Percentiles rank a stretch among this genome's conserved stretches.
Evolutionary conservation across 495 filamentous ascomycete species (phyloP).

Genomic region (Rhypophila decipiens): DNA sequence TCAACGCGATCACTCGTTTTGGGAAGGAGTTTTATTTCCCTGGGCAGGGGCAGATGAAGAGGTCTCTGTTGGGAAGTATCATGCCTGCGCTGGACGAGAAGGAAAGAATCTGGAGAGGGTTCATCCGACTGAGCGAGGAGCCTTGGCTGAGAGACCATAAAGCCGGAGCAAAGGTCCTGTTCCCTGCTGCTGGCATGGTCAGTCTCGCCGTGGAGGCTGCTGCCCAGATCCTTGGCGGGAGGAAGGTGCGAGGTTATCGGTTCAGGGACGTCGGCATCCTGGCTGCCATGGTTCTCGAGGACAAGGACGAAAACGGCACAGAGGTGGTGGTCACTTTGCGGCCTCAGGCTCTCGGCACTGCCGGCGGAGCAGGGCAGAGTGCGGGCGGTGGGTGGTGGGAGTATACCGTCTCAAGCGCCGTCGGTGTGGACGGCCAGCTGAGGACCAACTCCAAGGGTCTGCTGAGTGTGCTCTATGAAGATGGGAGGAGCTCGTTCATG

Average conservation of each 20-base stretch:
- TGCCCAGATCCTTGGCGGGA: constrained; percentile 1
- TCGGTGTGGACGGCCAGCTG: not conserved
- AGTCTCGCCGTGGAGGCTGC: constrained; percentile 33
- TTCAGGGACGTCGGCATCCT: constrained; percentile 24
- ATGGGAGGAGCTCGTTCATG: not conserved
- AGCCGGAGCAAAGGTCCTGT: constrained; percentile 19
- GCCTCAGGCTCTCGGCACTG: not conserved
- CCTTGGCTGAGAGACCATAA: constrained; percentile 34
- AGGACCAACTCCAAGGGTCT: not conserved
- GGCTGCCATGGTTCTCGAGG: constrained; percentile 11
- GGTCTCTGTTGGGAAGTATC: constrained; percentile 12
- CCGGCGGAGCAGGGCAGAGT: not conserved
- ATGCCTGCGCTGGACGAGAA: constrained; percentile 2
- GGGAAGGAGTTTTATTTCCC: constrained; percentile 3
- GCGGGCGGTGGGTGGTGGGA: constrained; percentile 3
- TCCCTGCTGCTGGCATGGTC: constrained; percentile 10
- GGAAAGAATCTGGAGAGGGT: constrained; percentile 36
- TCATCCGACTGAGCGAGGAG: constrained; percentile 28
- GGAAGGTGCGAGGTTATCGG: not conserved
- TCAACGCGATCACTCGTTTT: constrained; percentile 14
- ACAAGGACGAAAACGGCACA: constrained; percentile 2
- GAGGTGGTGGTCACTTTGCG: not conserved
- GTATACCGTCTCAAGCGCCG: not conserved
- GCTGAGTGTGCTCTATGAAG: not conserved
- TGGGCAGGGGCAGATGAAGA: not conserved